Base-by-base conservation (phyloP, 345 rosid genomes). In the Eucalyptus paniculata region DNA sequence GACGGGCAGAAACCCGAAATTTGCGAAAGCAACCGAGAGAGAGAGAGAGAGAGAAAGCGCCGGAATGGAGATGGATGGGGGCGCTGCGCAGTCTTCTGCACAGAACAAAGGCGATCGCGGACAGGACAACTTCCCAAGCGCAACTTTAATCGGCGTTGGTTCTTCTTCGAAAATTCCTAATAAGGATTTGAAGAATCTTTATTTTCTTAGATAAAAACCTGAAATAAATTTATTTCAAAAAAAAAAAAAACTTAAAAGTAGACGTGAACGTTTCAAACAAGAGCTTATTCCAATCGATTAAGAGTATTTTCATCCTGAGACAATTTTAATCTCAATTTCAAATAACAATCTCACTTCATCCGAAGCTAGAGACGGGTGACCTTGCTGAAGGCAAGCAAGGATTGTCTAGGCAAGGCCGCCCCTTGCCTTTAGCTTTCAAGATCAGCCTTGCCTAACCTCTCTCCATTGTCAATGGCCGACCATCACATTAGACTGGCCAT, bases 301-400 rank as follows among this genome's bases (percentile, higher is more conserved):
- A 54, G 0, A 8, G 5, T 0, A 53, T 54, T 54, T 21, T 54
- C 5, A 2, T 54, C 30, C 0, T 3, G 0, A 10, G 13, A 56
- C 6, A 56, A 24, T 23, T 56, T 56, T 24, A 56, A 56, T 53
- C 62, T 24, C 30, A 24, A 5, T 56, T 56, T 56, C 5, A 53
- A 53, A 53, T 53, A 53, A 53, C 5, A 53, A 53, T 8, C 11
- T 21, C 26, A 53, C 24, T 3, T 53, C 58, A 53, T 21, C 1
- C 0, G 1, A 53, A 53, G 5, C 4, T 53, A 0, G 58, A 0
- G 9, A 53, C 1, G 10, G 11, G 24, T 4, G 11, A 19, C 26
- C 26, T 53, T 53, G 1, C 4, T 8, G 2, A 19, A 8, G 10
- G 24, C 2, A 1, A 19, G 24, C 5, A 2, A 19, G 24, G 11